A percentile compares a stretch with the other conserved stretches of the same genome.
phyloP scores from a whole-genome alignment of 371 early-diverging fungal genomes.

The Mortierella sp. region DNA sequence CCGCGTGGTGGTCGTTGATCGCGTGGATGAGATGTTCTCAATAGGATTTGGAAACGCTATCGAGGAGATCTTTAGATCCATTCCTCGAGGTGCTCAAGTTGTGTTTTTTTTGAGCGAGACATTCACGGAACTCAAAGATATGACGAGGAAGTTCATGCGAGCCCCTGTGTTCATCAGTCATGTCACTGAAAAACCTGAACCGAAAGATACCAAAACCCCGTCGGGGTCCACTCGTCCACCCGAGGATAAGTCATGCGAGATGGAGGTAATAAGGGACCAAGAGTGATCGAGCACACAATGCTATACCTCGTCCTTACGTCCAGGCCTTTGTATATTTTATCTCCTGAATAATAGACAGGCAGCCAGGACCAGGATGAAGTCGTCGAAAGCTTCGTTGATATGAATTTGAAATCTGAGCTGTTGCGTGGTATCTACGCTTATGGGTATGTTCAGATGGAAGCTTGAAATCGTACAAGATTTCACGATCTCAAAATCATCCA shows the following conservation, averaged over 20 bases:
- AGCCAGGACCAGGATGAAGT: slow-evolving; percentile 65
- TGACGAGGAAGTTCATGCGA: slow-evolving; percentile 87
- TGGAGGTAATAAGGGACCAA: no score
- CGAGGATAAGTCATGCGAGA: no score
- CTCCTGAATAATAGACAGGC: slow-evolving; percentile 51
- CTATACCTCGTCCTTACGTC: background rate
- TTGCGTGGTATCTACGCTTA: slow-evolving; percentile 33
- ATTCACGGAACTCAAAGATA: slow-evolving; percentile 85
- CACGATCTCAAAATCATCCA: background rate
- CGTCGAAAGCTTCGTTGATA: slow-evolving; percentile 24
- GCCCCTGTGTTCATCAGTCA: slow-evolving; percentile 90
- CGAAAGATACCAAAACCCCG: no score
- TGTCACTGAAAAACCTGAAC: no score
- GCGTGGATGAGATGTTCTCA: slow-evolving; percentile 94
- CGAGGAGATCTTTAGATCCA: slow-evolving; percentile 83
- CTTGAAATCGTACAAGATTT: background rate
- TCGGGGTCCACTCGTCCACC: no score
- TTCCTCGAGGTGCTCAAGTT: slow-evolving; percentile 83
- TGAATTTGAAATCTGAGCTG: slow-evolving; percentile 21
- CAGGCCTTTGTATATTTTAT: background rate
- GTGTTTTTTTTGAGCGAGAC: slow-evolving; percentile 91
- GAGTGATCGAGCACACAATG: no score
- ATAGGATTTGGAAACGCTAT: slow-evolving; percentile 92
- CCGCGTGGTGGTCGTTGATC: slow-evolving; percentile 92
- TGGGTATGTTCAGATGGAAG: slow-evolving; percentile 16